Evolutionary conservation across 2,329 filamentous ascomycete species (phyloP).

Genomic region (Pseudocercospora pini-densiflorae): DNA sequence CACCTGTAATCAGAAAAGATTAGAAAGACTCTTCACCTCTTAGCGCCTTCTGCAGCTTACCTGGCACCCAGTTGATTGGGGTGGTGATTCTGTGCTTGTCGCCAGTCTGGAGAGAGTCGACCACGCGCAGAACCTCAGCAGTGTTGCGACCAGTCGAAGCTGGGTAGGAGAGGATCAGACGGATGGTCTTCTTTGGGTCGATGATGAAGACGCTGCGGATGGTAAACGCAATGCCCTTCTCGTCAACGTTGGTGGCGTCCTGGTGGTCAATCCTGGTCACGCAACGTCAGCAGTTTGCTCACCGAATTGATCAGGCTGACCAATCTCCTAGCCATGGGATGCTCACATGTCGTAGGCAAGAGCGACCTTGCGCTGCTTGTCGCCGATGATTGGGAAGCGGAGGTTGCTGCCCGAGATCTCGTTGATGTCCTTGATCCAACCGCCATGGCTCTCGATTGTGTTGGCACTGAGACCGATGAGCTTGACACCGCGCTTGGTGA

Average conservation of each 20-base stretch:
- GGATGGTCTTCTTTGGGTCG: constrained; percentile 68
- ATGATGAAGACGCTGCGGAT: constrained; percentile 69
- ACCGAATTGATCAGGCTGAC: constrained; percentile 1
- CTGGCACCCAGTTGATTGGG: constrained; percentile 65
- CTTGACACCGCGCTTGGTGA: constrained; percentile 65
- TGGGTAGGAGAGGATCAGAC: constrained; percentile 64
- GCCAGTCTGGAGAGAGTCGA: constrained; percentile 59
- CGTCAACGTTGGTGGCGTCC: constrained; percentile 63
- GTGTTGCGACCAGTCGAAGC: constrained; percentile 64
- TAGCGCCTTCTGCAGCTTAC: constrained; percentile 23
- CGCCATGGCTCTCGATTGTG: constrained; percentile 55
- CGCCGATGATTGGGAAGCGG: constrained; percentile 58
- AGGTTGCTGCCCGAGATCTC: constrained; percentile 55
- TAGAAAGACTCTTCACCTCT: neutral
- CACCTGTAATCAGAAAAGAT: constrained; percentile 35
- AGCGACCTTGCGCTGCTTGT: constrained; percentile 58
- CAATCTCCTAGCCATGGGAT: neutral
- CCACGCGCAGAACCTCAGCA: constrained; percentile 57
- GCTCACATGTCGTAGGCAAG: constrained; percentile 57
- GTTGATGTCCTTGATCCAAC: constrained; percentile 59
- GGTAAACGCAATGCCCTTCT: constrained; percentile 63
- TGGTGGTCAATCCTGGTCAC: constrained; percentile 54
- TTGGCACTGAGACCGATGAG: constrained; percentile 62
- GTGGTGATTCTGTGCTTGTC: constrained; percentile 66
- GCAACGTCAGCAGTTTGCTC: constrained; percentile 14